Evolutionary conservation across 2,329 filamentous ascomycete species (phyloP), one percentile per base, ranked within the genome.

Genomic region (Microdochium nivale): DNA sequence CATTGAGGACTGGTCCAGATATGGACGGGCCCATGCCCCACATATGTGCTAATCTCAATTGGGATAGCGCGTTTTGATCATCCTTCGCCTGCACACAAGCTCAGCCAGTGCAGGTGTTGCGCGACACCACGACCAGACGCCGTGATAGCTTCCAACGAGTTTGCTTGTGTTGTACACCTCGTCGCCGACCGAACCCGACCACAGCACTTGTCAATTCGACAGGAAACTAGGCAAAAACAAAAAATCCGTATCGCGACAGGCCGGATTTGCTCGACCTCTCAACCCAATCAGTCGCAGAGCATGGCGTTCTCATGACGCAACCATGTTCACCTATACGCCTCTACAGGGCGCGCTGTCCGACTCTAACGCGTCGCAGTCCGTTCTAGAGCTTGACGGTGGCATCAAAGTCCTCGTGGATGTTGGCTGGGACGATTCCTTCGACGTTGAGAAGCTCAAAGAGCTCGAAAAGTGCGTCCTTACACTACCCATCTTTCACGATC

Each of bases 251-350:
- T 10, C 40, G 3, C 19, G 19, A 19, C 40, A 19, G 16, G 9
- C 23, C 16, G 19, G 7, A 11, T 4, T 11, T 7, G 16, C 19
- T 23, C 19, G 9, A 4, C 16, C 40, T 16, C 21, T 3, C n/a
- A 16, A 37, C 5, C 40, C 14, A 23, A 44, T 44, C 25, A 14
- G 9, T 7, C 25, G 7, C n/a, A 16, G 7, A 47, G 25, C 46
- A 25, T 47, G 46, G 24, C 50, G 19, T 25, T 52, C 52, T 35
- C 56, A 58, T 55, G 50, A 58, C 59, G 56, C 60, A 65, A 71
- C 58, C 62, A 99, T 99, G 94, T 97, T 99, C 76, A 95, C 87
- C 58, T 96, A 97, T 71, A 95, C 88, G 63, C 85, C 94, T 47
- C 77, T 99, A 53, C 85, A 96, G 60, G 94, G 94, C 66, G 92